Evolutionary conservation across 306 rosid genomes (phyloP).

Genomic region (Crotalaria pallida): DNA sequence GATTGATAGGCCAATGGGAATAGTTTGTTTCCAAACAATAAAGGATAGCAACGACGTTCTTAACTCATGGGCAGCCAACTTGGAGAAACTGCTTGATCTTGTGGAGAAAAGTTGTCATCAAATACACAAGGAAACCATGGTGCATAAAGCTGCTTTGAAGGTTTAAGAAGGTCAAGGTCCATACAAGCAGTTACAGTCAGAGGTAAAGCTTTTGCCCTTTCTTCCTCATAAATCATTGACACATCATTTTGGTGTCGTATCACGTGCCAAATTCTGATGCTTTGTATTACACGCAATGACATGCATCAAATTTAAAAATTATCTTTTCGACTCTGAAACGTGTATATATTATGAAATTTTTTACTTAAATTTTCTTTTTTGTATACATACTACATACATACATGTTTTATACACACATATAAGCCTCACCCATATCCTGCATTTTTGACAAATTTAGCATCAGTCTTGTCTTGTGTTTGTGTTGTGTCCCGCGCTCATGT

Average conservation of each 20-base stretch:
- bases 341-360: no score
- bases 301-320: no score
- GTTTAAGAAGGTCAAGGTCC: conserved; percentile 28
- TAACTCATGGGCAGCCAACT: conserved; percentile 85
- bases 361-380: no score
- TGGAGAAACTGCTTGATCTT: conserved; percentile 95
- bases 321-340: no score
- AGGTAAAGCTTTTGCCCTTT: not conserved
- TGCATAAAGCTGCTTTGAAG: conserved; percentile 78
- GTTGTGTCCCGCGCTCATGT: no score
- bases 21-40: conserved; percentile 72
- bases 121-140: conserved; percentile 96
- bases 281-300: not conserved
- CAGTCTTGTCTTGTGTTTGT: no score
- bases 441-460: no score
- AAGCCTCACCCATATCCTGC: no score
- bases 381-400: no score
- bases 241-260: no score
- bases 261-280: no score
- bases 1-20: conserved; percentile 87
- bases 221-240: not conserved
- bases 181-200: conserved; percentile 3
- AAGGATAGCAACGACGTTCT: conserved; percentile 88
- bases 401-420: no score
- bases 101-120: conserved; percentile 97